A percentile compares a stretch with the other conserved stretches of the same genome.
Evolutionary conservation across 2,329 filamentous ascomycete species (phyloP).

Genomic region (Ciborinia camelliae): DNA sequence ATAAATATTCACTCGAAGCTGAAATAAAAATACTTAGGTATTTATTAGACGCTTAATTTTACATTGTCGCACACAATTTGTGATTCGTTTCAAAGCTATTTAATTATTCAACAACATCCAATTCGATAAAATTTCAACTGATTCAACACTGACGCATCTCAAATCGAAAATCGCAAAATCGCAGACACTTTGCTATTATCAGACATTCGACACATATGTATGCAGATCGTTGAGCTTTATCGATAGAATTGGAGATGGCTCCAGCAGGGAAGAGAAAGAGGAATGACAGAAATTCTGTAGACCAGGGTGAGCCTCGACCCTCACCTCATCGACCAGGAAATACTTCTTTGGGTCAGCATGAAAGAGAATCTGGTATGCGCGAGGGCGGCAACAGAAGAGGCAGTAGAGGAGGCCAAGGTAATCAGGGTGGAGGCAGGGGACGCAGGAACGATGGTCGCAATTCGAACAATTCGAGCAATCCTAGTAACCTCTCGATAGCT

Average conservation of each 20-base stretch:
- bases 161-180: constrained; percentile 3
- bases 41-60: background rate
- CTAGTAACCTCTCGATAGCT: constrained; percentile 32
- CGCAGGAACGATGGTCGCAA: constrained; percentile 35
- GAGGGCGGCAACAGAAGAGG: constrained; percentile 46
- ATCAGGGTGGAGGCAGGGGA: constrained; percentile 30
- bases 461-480: constrained; percentile 21
- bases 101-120: background rate
- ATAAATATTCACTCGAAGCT: background rate
- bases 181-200: background rate
- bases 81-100: background rate
- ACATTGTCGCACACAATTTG: background rate
- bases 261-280: constrained; percentile 38
- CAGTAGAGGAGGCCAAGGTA: constrained; percentile 45
- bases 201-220: constrained; percentile 28
- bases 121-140: background rate
- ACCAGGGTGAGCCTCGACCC: constrained; percentile 49
- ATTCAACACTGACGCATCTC: background rate
- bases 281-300: constrained; percentile 36
- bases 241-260: constrained; percentile 34
- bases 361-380: constrained; percentile 50
- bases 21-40: background rate
- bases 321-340: constrained; percentile 62
- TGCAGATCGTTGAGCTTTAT: constrained; percentile 26
- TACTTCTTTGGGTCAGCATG: constrained; percentile 54